phyloP scores from a whole-genome alignment of 768 basidiomycete genomes.

The Harrya chromipes region DNA sequence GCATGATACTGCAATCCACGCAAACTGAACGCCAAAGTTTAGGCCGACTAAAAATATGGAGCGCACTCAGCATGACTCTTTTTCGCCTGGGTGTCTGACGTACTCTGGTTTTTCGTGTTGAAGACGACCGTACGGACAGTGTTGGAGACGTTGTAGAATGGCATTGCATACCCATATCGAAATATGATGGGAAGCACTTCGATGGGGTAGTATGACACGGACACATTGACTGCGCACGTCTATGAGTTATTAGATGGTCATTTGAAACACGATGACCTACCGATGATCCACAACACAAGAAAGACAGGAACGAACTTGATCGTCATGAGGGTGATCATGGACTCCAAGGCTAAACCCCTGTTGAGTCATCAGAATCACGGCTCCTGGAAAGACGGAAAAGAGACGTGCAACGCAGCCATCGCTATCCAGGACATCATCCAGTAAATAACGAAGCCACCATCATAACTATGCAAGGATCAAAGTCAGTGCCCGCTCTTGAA shows the following conservation, averaged over 20 bases:
- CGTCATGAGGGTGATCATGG: slow-evolving; percentile 56
- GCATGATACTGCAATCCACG: slow-evolving; percentile 54
- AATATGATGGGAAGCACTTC: slow-evolving; percentile 55
- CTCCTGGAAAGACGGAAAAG: background rate
- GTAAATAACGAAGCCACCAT: slow-evolving; percentile 57
- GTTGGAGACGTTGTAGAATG: slow-evolving; percentile 68
- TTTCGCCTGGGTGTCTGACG: slow-evolving; percentile 18
- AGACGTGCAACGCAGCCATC: slow-evolving; percentile 54
- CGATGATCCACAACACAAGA: slow-evolving; percentile 62
- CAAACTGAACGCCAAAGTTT: slow-evolving; percentile 59
- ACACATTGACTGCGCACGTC: slow-evolving; percentile 47
- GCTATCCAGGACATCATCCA: slow-evolving; percentile 64
- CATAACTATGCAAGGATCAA: slow-evolving; percentile 34
- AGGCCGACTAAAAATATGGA: slow-evolving; percentile 45
- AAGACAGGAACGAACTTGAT: slow-evolving; percentile 53
- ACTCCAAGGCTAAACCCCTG: slow-evolving; percentile 61
- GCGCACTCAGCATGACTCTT: background rate
- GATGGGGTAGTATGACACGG: slow-evolving; percentile 56
- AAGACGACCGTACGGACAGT: slow-evolving; percentile 65
- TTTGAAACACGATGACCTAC: slow-evolving; percentile 26
- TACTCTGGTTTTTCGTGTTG: slow-evolving; percentile 57
- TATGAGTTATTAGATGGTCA: background rate
- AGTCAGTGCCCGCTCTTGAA: background rate
- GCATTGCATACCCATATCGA: slow-evolving; percentile 65
- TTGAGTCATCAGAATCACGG: background rate